phyloP scores from a whole-genome alignment of 495 filamentous ascomycete species.

The Penicillium nucicola region DNA sequence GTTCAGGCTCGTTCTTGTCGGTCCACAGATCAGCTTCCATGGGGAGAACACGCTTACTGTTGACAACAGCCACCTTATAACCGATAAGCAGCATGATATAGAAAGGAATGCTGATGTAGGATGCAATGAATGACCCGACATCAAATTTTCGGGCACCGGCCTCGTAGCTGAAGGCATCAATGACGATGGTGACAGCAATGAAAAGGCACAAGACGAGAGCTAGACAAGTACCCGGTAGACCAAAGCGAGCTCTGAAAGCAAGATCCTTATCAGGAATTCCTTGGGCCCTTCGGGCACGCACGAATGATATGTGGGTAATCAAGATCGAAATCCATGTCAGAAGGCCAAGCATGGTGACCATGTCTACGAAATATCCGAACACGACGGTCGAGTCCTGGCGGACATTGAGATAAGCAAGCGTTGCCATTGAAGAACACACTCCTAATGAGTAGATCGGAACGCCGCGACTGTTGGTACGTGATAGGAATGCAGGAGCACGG shows the following conservation, averaged over 20 bases:
- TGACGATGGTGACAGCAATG: constrained; percentile 71
- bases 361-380: constrained; percentile 75
- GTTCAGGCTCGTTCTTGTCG: constrained; percentile 27
- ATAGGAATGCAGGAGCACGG: constrained; percentile 68
- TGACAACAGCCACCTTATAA: constrained; percentile 56
- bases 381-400: constrained; percentile 57
- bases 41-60: constrained; percentile 49
- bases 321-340: constrained; percentile 71
- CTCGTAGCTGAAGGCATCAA: constrained; percentile 55
- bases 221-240: constrained; percentile 60
- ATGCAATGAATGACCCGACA: constrained; percentile 68
- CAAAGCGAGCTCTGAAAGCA: constrained; percentile 70
- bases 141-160: constrained; percentile 45
- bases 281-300: constrained; percentile 66
- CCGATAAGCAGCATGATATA: constrained; percentile 67
- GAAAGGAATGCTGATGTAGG: constrained; percentile 74
- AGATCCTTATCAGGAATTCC: constrained; percentile 58
- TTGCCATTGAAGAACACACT: constrained; percentile 53
- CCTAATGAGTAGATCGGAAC: constrained; percentile 69
- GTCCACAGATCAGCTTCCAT: constrained; percentile 60
- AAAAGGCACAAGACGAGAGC: constrained; percentile 64
- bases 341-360: constrained; percentile 73
- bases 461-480: constrained; percentile 62
- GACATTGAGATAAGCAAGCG: constrained; percentile 74
- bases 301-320: constrained; percentile 73